These are phyloP conservation scores for Aurinia saxatilis DNA, from an alignment of 345 rosid genomes.

Conservation along the genomic window DNA sequence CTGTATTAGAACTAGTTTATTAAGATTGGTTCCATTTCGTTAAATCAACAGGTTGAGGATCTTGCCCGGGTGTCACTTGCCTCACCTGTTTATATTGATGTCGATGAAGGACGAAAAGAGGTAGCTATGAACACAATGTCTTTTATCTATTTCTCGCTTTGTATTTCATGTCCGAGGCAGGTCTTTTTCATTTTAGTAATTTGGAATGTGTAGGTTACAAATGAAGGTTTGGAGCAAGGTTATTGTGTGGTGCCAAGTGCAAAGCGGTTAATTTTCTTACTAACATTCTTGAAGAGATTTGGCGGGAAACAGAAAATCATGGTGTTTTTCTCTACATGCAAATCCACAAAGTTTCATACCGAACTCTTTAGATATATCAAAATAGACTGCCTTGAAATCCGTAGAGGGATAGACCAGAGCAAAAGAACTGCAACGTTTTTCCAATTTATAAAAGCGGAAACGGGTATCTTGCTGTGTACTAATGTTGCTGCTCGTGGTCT, in stretches of 20 bases:
- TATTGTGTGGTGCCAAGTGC: constrained; percentile 82
- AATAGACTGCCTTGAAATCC: constrained; percentile 79
- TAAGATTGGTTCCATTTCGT: background rate
- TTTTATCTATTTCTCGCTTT: background rate
- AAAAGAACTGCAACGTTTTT: constrained; percentile 87
- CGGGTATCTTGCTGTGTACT: constrained; percentile 85
- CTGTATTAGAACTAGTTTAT: background rate
- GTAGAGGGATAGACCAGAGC: constrained; percentile 89
- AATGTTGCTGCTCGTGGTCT: constrained; percentile 99
- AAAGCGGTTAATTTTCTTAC: constrained; percentile 72
- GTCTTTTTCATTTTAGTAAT: background rate
- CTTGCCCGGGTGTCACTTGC: constrained; percentile 88
- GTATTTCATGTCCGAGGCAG: background rate
- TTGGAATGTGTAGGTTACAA: constrained; percentile 62
- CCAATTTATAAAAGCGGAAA: constrained; percentile 83
- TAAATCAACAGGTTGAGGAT: constrained; percentile 67
- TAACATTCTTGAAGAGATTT: constrained; percentile 78
- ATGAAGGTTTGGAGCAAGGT: constrained; percentile 94
- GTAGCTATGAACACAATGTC: constrained; percentile 23
- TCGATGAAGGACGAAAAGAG: constrained; percentile 85
- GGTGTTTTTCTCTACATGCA: constrained; percentile 97
- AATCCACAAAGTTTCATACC: constrained; percentile 78
- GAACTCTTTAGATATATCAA: constrained; percentile 79
- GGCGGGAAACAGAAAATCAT: constrained; percentile 82
- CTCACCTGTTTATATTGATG: constrained; percentile 72